These are phyloP conservation scores for Sclerotinia borealis DNA, from an alignment of 2,329 filamentous ascomycete genomes.

Conservation along the genomic window DNA sequence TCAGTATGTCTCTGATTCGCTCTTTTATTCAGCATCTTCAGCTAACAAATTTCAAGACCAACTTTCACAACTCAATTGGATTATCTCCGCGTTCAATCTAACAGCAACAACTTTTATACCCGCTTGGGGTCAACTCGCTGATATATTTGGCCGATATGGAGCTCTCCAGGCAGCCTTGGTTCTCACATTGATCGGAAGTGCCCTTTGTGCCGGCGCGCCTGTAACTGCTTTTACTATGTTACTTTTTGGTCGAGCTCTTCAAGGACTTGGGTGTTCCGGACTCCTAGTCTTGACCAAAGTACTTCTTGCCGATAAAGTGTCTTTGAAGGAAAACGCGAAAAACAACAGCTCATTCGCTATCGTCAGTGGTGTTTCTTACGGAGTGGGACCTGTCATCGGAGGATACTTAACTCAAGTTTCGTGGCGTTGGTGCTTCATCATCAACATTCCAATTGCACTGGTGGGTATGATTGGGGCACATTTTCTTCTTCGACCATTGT, in stretches of 20 bases:
- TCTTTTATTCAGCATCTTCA: background rate
- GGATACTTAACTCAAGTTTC: slow-evolving; percentile 45
- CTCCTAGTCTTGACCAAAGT: slow-evolving; percentile 55
- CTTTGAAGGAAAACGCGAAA: slow-evolving; percentile 52
- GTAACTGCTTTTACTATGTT: slow-evolving; percentile 50
- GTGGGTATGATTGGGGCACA: slow-evolving; percentile 48
- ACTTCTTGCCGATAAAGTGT: slow-evolving; percentile 60
- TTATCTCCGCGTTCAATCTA: slow-evolving; percentile 63
- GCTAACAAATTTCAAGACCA: slow-evolving; percentile 36
- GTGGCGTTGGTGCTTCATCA: slow-evolving; percentile 64
- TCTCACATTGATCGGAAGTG: slow-evolving; percentile 53
- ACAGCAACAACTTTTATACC: slow-evolving; percentile 63
- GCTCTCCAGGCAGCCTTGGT: slow-evolving; percentile 52
- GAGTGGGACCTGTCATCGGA: slow-evolving; percentile 52
- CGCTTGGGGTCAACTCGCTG: slow-evolving; percentile 57
- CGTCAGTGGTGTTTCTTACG: slow-evolving; percentile 53
- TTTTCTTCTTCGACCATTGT: slow-evolving; percentile 51
- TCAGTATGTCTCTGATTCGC: slow-evolving; percentile 39
- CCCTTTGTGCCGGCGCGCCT: slow-evolving; percentile 54
- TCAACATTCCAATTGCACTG: slow-evolving; percentile 52
- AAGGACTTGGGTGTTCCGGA: slow-evolving; percentile 56
- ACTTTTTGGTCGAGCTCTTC: slow-evolving; percentile 56
- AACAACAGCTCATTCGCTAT: slow-evolving; percentile 59
- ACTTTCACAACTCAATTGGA: slow-evolving; percentile 59
- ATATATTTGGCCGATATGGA: slow-evolving; percentile 58